Evolutionary conservation across 352 stramenopile genomes (phyloP), one percentile per base, ranked within the genome.

Genomic region (Phytophthora macrochlamydospora): DNA sequence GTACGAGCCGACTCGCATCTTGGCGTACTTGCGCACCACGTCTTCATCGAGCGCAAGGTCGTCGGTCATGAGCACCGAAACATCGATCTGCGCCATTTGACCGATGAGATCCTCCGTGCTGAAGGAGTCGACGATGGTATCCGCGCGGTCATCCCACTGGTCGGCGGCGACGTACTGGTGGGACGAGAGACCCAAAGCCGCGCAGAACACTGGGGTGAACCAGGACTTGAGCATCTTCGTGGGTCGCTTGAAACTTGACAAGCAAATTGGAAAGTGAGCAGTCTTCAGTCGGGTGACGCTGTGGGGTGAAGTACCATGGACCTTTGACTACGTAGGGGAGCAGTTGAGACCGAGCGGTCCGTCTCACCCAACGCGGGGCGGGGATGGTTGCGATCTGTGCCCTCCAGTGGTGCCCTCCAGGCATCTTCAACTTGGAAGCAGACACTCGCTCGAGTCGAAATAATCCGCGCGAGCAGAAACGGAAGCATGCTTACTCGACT

Each of bases 71-170:
- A 95, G 68, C 3, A 73, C 69, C 43, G 69, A 83, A 32, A 92
- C 78, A 50, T 93, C 85, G 31, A 97, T 78, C 71, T 97, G 88
- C 6, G 87, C 82, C 87, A 96, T 95, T 59, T 97, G 91, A 2
- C 88, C 88, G 31, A 97, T 66, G 59, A 87, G 70, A 7, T 87
- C 51, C 3, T 57, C 52, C 3, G 35, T 48, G 42, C 12, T 49
- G 37, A 62, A 62, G 46, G 33, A 42, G 60, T 40, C 52, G 1
- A 68, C 28, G 46, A 68, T 68, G 13, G 43, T 46, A 40, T 67
- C 45, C 7, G 28, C 60, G 28, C 38, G 45, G 11, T 50, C 44
- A 35, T 62, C 60, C 37, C 60, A 56, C 32, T 56, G 9, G 28
- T 57, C 60, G 7, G 51, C 59, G 2, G 45, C 9, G 14, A 57